Percentiles rank a stretch among this genome's conserved stretches.
phyloP scores from a whole-genome alignment of 1,284 basidiomycete genomes.

The Apiotrichum veenhuisii region DNA sequence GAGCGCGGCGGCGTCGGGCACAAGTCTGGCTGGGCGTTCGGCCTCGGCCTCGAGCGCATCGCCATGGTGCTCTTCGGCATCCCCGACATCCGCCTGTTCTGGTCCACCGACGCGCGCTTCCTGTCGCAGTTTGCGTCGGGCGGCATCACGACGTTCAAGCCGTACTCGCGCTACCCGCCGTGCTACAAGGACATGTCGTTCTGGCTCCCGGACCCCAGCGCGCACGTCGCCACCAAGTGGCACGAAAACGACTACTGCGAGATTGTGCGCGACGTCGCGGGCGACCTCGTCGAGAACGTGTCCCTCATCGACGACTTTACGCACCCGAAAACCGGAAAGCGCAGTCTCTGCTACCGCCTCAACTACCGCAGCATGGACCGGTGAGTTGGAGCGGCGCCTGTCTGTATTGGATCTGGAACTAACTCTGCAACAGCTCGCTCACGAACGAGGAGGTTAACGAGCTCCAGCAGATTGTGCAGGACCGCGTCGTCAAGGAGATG shows the following conservation, averaged over 20 bases:
- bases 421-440: constrained; percentile 59
- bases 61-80: constrained; percentile 98
- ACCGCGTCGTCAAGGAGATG: constrained; percentile 51
- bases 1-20: constrained; percentile 73
- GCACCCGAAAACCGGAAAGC: constrained; percentile 80
- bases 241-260: constrained; percentile 99
- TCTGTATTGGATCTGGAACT: neutral
- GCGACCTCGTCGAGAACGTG: constrained; percentile 88
- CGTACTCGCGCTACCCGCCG: constrained; percentile 84
- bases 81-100: constrained; percentile 98
- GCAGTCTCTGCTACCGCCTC: constrained; percentile 83
- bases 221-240: constrained; percentile 48
- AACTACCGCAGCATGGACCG: constrained; percentile 97
- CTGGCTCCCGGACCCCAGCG: constrained; percentile 61
- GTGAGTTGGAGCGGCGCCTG: constrained; percentile 51
- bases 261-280: constrained; percentile 83
- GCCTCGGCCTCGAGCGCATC: constrained; percentile 93
- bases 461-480: constrained; percentile 58
- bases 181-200: constrained; percentile 89
- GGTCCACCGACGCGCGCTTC: constrained; percentile 88
- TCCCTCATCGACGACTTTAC: constrained; percentile 84
- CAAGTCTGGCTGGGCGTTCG: constrained; percentile 97
- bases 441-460: constrained; percentile 85
- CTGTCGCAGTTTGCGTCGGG: constrained; percentile 74
- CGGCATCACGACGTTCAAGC: constrained; percentile 73